These are phyloP conservation scores for Ceratocystis diversiconidia DNA, from an alignment of 2,329 filamentous ascomycete species.

Conservation along the genomic window DNA sequence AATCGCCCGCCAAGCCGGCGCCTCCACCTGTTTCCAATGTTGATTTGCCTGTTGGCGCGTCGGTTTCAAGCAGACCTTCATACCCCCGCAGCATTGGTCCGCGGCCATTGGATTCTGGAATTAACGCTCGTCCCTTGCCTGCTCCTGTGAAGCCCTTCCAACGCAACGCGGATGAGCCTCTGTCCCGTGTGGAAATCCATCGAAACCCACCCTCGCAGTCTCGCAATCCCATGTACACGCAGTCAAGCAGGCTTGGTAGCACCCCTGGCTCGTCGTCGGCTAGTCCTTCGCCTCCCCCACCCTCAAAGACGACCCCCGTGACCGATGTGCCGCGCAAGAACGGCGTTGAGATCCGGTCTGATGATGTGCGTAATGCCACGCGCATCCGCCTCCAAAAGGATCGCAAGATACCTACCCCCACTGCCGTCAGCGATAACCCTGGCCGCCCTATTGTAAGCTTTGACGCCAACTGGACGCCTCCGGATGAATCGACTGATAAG, in stretches of 20 bases:
- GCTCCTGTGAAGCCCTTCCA: slow-evolving; percentile 30
- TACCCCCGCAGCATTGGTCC: slow-evolving; percentile 7
- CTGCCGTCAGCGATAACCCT: slow-evolving; percentile 77
- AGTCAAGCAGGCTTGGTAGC: neutral
- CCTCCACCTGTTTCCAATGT: neutral
- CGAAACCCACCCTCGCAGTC: slow-evolving; percentile 73
- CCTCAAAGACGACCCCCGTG: neutral
- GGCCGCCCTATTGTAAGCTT: slow-evolving; percentile 97
- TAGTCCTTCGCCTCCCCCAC: neutral
- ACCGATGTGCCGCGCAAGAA: slow-evolving; percentile 38
- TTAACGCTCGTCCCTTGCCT: slow-evolving; percentile 25
- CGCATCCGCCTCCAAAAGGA: slow-evolving; percentile 69
- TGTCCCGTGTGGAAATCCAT: slow-evolving; percentile 57
- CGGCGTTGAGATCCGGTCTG: slow-evolving; percentile 66
- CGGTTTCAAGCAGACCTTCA: neutral
- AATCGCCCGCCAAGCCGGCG: slow-evolving; percentile 19
- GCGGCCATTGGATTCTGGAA: slow-evolving; percentile 2
- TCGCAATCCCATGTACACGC: slow-evolving; percentile 56
- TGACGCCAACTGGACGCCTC: slow-evolving; percentile 66
- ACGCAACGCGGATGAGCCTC: slow-evolving; percentile 27
- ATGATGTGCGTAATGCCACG: slow-evolving; percentile 81
- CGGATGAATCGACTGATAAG: slow-evolving; percentile 56
- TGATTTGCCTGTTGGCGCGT: slow-evolving; percentile 22
- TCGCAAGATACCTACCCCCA: slow-evolving; percentile 76
- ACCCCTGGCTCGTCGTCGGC: neutral